Percentiles rank a stretch among this genome's conserved stretches.
Evolutionary conservation across 371 early-diverging fungal genomes (phyloP).

Genomic region (Sporodiniella umbellata): DNA sequence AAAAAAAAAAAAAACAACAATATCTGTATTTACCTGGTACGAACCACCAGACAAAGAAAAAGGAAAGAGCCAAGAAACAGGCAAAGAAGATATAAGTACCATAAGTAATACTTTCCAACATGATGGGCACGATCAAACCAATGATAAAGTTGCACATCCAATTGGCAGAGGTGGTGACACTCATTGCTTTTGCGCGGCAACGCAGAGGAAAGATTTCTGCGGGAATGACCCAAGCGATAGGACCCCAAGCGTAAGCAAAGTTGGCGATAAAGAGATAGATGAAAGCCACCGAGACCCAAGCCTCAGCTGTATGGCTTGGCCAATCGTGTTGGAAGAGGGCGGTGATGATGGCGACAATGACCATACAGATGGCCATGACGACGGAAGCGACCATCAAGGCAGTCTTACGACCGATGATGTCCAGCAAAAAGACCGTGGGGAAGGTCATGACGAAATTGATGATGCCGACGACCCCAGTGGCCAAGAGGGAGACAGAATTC

Average conservation of each 20-base stretch:
- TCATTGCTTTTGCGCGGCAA: constrained; percentile 78
- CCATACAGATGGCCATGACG: constrained; percentile 32
- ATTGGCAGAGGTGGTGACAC: constrained; percentile 85
- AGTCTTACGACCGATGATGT: constrained; percentile 60
- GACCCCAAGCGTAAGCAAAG: constrained; percentile 69
- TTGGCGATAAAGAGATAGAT: constrained; percentile 57
- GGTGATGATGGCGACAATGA: constrained; percentile 40
- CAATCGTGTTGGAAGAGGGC: constrained; percentile 36
- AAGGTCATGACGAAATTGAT: constrained; percentile 57
- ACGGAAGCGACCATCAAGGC: constrained; percentile 48
- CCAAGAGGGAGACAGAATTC: constrained; percentile 51
- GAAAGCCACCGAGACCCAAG: constrained; percentile 49
- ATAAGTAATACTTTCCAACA: constrained; percentile 59
- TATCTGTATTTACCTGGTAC: constrained; percentile 18
- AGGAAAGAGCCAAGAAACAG: constrained; percentile 29
- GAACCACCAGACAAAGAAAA: constrained; percentile 35
- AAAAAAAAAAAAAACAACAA: not conserved
- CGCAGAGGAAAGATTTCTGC: constrained; percentile 81
- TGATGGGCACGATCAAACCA: constrained; percentile 57
- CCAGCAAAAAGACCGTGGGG: constrained; percentile 68
- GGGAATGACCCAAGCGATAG: constrained; percentile 88
- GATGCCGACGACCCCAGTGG: constrained; percentile 71
- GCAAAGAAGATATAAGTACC: constrained; percentile 60
- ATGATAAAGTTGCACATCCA: constrained; percentile 81
- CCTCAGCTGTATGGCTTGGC: constrained; percentile 28